A percentile compares a stretch with the other conserved stretches of the same genome.
Conservation (phyloP, 1,284 basidiomycete species). For the Caloboletus firmus region DNA sequence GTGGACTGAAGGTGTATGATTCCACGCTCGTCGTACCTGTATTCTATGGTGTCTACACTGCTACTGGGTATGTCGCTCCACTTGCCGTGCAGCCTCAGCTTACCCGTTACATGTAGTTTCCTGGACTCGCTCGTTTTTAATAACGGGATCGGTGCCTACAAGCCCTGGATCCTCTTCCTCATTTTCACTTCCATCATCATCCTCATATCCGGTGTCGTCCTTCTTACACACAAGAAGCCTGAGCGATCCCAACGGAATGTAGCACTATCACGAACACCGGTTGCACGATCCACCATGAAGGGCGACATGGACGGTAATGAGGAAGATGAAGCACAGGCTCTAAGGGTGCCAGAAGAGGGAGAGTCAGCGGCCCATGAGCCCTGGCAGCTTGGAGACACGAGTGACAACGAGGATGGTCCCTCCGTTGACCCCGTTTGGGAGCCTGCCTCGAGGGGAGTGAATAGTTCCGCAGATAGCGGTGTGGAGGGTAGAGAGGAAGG, state of each 20-base stretch:
- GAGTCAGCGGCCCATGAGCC: conserved; percentile 46
- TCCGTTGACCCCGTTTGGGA: conserved; percentile 7
- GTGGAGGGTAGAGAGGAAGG: conserved; percentile 21
- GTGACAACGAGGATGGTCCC: conserved; percentile 53
- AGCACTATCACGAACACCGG: conserved; percentile 12
- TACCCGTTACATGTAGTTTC: conserved; percentile 44
- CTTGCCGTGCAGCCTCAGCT: not conserved
- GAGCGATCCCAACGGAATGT: conserved; percentile 40
- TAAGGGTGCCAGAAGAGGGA: conserved; percentile 35
- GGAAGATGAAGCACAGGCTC: conserved; percentile 31
- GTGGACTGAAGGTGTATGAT: conserved; percentile 78
- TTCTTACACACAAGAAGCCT: conserved; percentile 83
- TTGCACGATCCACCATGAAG: conserved; percentile 18
- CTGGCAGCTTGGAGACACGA: conserved; percentile 68
- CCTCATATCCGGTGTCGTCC: conserved; percentile 83
- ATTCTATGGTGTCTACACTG: conserved; percentile 70
- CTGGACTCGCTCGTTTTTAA: conserved; percentile 78
- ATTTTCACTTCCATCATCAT: conserved; percentile 83
- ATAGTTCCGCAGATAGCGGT: not conserved
- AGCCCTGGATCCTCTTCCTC: conserved; percentile 82
- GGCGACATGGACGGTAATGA: conserved; percentile 21
- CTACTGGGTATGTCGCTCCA: conserved; percentile 46
- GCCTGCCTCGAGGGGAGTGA: conserved; percentile 16
- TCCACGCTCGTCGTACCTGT: conserved; percentile 74
- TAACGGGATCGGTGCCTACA: conserved; percentile 78